Evolutionary conservation across 441 rosid species (phyloP).

Genomic region (Erysimum cheiri): DNA sequence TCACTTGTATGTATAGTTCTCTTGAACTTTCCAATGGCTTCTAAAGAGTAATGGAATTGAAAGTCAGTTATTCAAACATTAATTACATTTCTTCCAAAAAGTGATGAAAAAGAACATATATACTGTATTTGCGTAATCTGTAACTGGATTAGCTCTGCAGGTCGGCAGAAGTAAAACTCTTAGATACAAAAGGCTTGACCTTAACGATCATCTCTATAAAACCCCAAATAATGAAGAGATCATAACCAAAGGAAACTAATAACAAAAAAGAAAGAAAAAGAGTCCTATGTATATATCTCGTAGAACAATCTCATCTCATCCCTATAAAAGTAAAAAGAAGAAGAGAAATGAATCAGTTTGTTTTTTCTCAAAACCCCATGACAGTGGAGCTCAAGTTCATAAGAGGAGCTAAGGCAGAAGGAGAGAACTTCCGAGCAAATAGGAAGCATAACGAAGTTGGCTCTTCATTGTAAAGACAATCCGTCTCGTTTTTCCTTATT

Average conservation of each 20-base stretch:
- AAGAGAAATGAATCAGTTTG: conserved; percentile 29
- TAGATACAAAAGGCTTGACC: conserved; percentile 46
- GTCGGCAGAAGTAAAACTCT: conserved; percentile 37
- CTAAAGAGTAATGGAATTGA: conserved; percentile 27
- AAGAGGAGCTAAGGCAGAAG: conserved; percentile 70
- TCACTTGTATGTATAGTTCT: conserved; percentile 25
- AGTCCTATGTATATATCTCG: conserved; percentile 44
- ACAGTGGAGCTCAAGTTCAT: conserved; percentile 70
- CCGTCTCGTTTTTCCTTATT: conserved; percentile 68
- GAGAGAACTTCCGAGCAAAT: conserved; percentile 89
- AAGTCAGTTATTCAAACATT: conserved; percentile 6
- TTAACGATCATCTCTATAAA: conserved; percentile 28
- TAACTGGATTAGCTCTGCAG: conserved; percentile 39
- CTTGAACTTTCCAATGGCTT: conserved; percentile 9
- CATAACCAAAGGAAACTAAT: conserved; percentile 28
- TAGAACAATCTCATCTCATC: conserved; percentile 41
- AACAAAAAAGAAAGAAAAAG: conserved; percentile 12
- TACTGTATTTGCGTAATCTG: conserved; percentile 21
- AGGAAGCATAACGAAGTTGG: conserved; percentile 73
- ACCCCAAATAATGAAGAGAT: conserved; percentile 20
- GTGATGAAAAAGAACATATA: conserved; percentile 15
- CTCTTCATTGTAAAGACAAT: conserved; percentile 70
- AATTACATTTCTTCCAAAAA: conserved; percentile 7
- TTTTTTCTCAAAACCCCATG: conserved; percentile 66
- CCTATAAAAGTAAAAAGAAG: conserved; percentile 35